These are phyloP conservation scores for Nepenthes gracilis DNA, from an alignment of 148 eudicot genomes.

Conservation along the genomic window DNA sequence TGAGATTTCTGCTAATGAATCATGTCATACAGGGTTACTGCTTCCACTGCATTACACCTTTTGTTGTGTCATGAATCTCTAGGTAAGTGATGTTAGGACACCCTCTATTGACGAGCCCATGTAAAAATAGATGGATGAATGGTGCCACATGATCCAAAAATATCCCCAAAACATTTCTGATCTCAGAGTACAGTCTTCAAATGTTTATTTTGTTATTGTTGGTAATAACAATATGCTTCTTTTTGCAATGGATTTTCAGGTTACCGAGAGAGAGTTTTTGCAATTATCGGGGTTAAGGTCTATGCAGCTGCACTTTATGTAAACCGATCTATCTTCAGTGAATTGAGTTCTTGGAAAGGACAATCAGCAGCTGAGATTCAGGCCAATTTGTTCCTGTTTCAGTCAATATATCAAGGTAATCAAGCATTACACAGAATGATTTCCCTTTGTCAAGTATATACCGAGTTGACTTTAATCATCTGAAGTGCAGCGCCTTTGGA, in stretches of 20 bases:
- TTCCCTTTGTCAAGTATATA: background rate
- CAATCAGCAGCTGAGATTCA: constrained; percentile 36
- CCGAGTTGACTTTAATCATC: background rate
- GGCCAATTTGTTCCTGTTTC: constrained; percentile 40
- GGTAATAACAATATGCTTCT: background rate
- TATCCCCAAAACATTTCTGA: too few relatives aligned
- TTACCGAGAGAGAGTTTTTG: constrained; percentile 88
- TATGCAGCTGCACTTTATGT: constrained; percentile 86
- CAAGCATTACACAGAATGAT: background rate
- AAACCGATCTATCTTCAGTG: constrained; percentile 36
- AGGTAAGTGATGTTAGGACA: too few relatives aligned
- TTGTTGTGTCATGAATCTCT: background rate
- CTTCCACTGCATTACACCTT: background rate
- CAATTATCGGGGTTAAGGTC: constrained; percentile 83
- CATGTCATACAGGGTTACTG: too few relatives aligned
- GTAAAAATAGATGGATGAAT: too few relatives aligned
- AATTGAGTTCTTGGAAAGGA: constrained; percentile 49
- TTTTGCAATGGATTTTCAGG: constrained; percentile 33
- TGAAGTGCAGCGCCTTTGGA: constrained; percentile 63
- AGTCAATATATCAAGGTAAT: constrained; percentile 59
- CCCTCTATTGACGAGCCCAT: too few relatives aligned
- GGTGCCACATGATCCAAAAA: too few relatives aligned
- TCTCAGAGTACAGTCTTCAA: background rate
- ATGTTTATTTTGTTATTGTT: background rate
- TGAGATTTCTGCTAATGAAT: too few relatives aligned